These are phyloP conservation scores for Candida sanyiensis DNA, from an alignment of 805 yeast genomes.

Conservation along the genomic window DNA sequence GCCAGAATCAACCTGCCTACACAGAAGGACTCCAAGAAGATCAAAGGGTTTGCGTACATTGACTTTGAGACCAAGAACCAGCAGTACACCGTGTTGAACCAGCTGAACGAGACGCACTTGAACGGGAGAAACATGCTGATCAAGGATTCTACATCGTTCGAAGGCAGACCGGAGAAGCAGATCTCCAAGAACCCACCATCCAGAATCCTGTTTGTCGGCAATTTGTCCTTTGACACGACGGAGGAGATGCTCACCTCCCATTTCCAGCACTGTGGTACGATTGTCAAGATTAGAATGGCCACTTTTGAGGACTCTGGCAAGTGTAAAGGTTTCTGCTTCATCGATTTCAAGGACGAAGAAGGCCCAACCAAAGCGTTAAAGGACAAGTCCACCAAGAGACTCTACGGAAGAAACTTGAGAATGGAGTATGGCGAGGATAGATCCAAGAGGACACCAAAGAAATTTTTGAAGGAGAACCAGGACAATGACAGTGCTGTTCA, in stretches of 20 bases:
- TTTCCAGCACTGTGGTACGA: conserved; percentile 89
- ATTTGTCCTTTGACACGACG: conserved; percentile 86
- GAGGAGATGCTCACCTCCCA: conserved; percentile 71
- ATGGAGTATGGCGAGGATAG: conserved; percentile 95
- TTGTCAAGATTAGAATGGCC: conserved; percentile 83
- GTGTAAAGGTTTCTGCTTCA: conserved; percentile 93
- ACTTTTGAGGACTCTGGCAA: conserved; percentile 96
- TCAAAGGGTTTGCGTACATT: conserved; percentile 84
- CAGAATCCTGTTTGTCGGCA: conserved; percentile 86
- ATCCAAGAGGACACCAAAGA: conserved; percentile 50
- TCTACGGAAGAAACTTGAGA: conserved; percentile 71
- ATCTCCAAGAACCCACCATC: conserved; percentile 80
- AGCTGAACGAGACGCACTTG: conserved; percentile 62
- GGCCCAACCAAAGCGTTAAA: conserved; percentile 81
- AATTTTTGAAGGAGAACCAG: conserved; percentile 25
- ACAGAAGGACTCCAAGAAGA: conserved; percentile 52
- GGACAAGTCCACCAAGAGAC: conserved; percentile 57
- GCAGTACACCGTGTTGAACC: conserved; percentile 49
- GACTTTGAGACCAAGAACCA: conserved; percentile 64
- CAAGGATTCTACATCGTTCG: conserved; percentile 73
- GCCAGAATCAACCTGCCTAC: conserved; percentile 78
- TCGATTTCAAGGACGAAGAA: conserved; percentile 75
- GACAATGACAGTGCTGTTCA: conserved; percentile 13
- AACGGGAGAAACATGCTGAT: conserved; percentile 85
- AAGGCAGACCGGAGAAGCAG: conserved; percentile 70